Evolutionary conservation across 306 rosid species (phyloP), one percentile per base, ranked within the genome.

Genomic region (Inga leiocalycina): DNA sequence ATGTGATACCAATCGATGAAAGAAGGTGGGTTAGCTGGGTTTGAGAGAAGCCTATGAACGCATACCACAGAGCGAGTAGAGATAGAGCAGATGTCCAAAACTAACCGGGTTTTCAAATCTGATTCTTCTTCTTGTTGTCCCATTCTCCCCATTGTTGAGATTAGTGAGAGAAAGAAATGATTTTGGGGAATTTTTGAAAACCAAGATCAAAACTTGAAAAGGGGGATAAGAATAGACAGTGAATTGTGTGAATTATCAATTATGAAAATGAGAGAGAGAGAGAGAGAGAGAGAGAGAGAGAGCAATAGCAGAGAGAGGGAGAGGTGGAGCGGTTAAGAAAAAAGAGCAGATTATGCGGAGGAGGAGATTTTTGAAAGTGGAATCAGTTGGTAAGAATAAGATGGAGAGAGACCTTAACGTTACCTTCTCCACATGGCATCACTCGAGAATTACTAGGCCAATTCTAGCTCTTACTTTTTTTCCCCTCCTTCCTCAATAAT

Each of bases 1-100:
- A 96, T 82, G 82, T 85, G 93, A 81, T 96, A 94, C 99, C 99
- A 96, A 83, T 96, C 99, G 12, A 92, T 41, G 84, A 96, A 91
- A 76, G 83, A 76, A 46, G 57, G 15, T 22, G 85, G 41, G 45
- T 80, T 80, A 20, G 76, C 4, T 5, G 88, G 69, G 90, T 81
- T 75, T 32, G 85, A 79, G 67, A 57, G 72, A 79, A 80, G 90
- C 71, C 85, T 88, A 62, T 96, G 99, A 81, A 80, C 71, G 81
- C 99, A 94, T 6, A 68, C 71, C 72, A 88, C 82, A 12, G 88
- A 78, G 70, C 82, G 84, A 17, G 86, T 80, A 12, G 98, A 89
- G 76, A 96, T 84, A 85, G 92, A 88, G 87, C 95, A 92, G 85
- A 96, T 88, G 71, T 96, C 87, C 61, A 87, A 79, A 12, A 91